Conservation (phyloP, 108 stramenopile genomes). For the Pseudonitzschia delicatissima region DNA sequence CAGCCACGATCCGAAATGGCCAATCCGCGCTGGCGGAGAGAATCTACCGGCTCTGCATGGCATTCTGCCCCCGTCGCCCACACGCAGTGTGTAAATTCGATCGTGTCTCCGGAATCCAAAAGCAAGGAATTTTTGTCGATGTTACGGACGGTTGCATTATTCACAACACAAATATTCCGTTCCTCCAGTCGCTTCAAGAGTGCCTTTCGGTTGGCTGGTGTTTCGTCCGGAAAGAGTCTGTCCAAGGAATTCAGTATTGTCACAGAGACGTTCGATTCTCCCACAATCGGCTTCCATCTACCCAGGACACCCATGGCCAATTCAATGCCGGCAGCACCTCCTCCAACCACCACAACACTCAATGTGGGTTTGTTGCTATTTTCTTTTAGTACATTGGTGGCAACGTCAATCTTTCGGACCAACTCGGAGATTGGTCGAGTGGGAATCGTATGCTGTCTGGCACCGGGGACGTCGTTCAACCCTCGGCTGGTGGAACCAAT, state of each 20-base stretch:
- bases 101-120: constrained; percentile 23
- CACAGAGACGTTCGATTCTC: constrained; percentile 35
- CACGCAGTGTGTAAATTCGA: constrained; percentile 69
- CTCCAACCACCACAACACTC: constrained; percentile 89
- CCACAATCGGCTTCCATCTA: constrained; percentile 48
- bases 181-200: constrained; percentile 44
- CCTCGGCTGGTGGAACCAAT: constrained; percentile 82
- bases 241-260: constrained; percentile 65
- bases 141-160: constrained; percentile 45
- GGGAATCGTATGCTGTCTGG: constrained; percentile 63
- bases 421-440: constrained; percentile 83
- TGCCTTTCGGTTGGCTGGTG: constrained; percentile 39
- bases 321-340: constrained; percentile 95
- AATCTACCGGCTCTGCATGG: constrained; percentile 43
- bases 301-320: constrained; percentile 80
- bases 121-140: constrained; percentile 27
- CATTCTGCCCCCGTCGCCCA: constrained; percentile 87
- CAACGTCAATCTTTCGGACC: constrained; percentile 50
- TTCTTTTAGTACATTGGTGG: constrained; percentile 27
- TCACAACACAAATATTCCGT: constrained; percentile 50
- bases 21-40: constrained; percentile 48
- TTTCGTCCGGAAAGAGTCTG: constrained; percentile 51
- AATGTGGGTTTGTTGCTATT: not conserved
- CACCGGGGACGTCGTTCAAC: constrained; percentile 53
- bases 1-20: constrained; percentile 65